Evolutionary conservation across 805 yeast genomes (phyloP).

Genomic region (Debaryomyces hansenii): DNA sequence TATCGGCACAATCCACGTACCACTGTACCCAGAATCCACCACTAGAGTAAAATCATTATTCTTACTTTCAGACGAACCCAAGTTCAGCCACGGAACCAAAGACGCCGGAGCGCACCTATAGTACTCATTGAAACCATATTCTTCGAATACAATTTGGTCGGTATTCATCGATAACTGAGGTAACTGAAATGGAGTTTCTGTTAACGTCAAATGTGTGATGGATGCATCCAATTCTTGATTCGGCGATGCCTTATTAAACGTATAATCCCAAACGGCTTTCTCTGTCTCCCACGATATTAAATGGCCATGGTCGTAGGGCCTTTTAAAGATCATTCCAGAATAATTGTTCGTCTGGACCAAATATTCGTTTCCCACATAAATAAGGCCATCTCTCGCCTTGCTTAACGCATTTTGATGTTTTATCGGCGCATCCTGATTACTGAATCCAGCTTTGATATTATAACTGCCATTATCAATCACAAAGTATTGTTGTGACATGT

Average conservation of each 20-base stretch:
- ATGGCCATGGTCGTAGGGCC: slow-evolving; percentile 91
- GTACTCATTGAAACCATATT: slow-evolving; percentile 74
- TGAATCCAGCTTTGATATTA: slow-evolving; percentile 57
- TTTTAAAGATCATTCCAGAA: slow-evolving; percentile 67
- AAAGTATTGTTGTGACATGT: slow-evolving; percentile 28
- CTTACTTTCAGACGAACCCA: slow-evolving; percentile 3
- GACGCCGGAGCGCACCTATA: slow-evolving; percentile 65
- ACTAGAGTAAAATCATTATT: slow-evolving; percentile 68
- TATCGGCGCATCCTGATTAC: slow-evolving; percentile 35
- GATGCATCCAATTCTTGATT: slow-evolving; percentile 17
- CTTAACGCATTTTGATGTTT: slow-evolving; percentile 69
- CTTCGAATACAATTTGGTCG: slow-evolving; percentile 93
- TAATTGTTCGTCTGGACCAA: slow-evolving; percentile 63
- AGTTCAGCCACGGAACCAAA: slow-evolving; percentile 29
- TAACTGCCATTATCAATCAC: slow-evolving; percentile 91
- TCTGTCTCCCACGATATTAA: slow-evolving; percentile 89
- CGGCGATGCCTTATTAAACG: slow-evolving; percentile 38
- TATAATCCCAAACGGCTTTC: slow-evolving; percentile 86
- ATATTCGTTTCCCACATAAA: slow-evolving; percentile 71
- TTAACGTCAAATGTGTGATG: slow-evolving; percentile 57
- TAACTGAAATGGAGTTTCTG: slow-evolving; percentile 80
- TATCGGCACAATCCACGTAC: slow-evolving; percentile 86
- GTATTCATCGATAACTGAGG: slow-evolving; percentile 80
- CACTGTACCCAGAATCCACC: slow-evolving; percentile 84
- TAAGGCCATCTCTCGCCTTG: slow-evolving; percentile 70